Conservation (phyloP, 1,284 basidiomycete species). For the Mrakiaceae sp. region DNA sequence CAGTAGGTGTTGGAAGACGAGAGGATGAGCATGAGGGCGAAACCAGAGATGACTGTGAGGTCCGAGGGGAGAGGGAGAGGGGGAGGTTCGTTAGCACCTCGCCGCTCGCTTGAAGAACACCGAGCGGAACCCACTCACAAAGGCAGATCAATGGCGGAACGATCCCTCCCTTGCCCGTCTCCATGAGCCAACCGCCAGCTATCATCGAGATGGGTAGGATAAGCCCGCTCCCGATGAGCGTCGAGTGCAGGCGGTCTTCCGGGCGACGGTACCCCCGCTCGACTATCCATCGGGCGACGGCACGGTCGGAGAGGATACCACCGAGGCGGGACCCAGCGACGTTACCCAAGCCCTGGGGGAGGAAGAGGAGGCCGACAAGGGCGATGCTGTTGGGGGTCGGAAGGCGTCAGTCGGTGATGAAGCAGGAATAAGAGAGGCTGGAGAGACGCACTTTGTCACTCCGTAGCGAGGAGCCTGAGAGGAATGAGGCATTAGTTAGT, state of each 20-base stretch:
- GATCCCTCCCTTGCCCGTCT: conserved; percentile 29
- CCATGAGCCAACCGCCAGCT: conserved; percentile 20
- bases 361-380: conserved; percentile 49
- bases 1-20: conserved; percentile 46
- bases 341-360: conserved; percentile 51
- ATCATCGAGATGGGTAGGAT: conserved; percentile 1
- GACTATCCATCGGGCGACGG: conserved; percentile 40
- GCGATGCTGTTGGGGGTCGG: conserved; percentile 38
- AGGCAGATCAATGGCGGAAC: conserved; percentile 23
- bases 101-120: too few relatives aligned
- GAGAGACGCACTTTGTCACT: conserved; percentile 31
- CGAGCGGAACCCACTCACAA: conserved; percentile 34
- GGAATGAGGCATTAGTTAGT: not conserved
- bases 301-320: conserved; percentile 45
- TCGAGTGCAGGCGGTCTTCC: conserved; percentile 49
- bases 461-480: conserved; percentile 46
- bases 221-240: conserved; percentile 35
- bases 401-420: too few relatives aligned
- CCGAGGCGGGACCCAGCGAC: conserved; percentile 46
- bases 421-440: too few relatives aligned
- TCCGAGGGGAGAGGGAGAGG: not conserved
- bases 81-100: conserved; percentile 31
- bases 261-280: conserved; percentile 42
- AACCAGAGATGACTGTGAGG: conserved; percentile 35
- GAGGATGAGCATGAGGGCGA: conserved; percentile 37